A percentile compares a stretch with the other conserved stretches of the same genome.
Evolutionary conservation across 345 rosid genomes (phyloP).

Genomic region (Ricinus communis): DNA sequence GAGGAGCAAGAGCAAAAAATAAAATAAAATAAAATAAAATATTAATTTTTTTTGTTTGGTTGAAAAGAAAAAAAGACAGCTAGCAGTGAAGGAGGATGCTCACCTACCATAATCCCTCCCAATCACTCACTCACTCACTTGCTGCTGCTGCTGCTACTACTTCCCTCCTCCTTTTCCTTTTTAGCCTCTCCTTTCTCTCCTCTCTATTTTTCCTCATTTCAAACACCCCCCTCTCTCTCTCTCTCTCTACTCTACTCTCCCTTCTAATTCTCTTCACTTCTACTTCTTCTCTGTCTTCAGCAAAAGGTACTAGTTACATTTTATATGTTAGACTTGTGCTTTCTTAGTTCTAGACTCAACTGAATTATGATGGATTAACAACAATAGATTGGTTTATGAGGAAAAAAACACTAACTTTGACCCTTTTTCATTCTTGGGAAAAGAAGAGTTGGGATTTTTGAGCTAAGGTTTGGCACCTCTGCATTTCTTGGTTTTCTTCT

Average conservation of each 20-base stretch:
- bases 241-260: constrained; percentile 12
- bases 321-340: no score
- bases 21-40: no score
- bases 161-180: constrained; percentile 12
- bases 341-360: no score
- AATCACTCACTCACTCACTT: neutral
- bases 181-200: constrained; percentile 12
- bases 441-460: neutral
- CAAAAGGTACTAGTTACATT: no score
- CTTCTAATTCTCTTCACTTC: neutral
- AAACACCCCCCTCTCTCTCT: neutral
- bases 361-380: no score
- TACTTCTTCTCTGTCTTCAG: neutral
- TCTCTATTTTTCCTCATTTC: constrained; percentile 14
- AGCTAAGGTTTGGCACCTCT: neutral
- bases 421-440: neutral
- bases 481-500: neutral
- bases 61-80: constrained; percentile 60
- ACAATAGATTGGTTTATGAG: no score
- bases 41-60: no score
- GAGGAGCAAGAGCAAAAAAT: neutral
- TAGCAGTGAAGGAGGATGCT: constrained; percentile 58
- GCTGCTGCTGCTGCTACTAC: neutral
- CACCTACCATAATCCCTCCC: constrained; percentile 44
- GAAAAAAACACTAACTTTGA: neutral